Evolutionary conservation across 2,329 filamentous ascomycete species (phyloP), one percentile per base, ranked within the genome.

Genomic region (Elsinoe ampelina): DNA sequence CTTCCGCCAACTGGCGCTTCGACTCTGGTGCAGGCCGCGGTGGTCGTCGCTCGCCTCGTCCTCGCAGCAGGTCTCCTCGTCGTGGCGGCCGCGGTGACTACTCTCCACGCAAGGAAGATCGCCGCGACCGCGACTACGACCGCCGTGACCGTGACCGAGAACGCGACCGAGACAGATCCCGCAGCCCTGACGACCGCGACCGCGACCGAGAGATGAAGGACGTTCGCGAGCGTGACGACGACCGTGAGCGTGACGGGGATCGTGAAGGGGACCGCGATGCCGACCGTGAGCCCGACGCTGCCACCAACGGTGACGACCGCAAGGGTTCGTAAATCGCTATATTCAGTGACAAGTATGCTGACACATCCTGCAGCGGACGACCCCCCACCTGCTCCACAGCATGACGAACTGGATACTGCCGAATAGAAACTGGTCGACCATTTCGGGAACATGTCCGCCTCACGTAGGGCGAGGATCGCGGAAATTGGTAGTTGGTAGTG

Each of bases 1-100:
- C 93, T 51, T 97, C 93, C 63, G 93, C 93, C 55, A 97, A 91
- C 30, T 98, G 93, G 93, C 88, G 93, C 61, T 98, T 98, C 71
- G 93, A 96, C 73, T 90, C 89, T 64, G 92, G 91, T 60, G 84
- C 87, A 67, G 87, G 89, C 67, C 86, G 85, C 64, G 67, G 69
- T 59, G 78, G 76, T 62, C 79, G 73, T 62, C 70, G 78, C 58
- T 80, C 77, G 63, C 81, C 82, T 55, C 82, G 83, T 64, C 80
- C 82, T 61, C 79, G 78, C 62, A 89, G 93, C 61, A 86, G 87
- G 54, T 84, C 86, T 63, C 85, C 88, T 64, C 83, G 86, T 59
- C 87, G 90, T 61, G 42, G 48, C 17, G 42, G 51, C 11, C 83
- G 86, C 62, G 86, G 58, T 22, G 86, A 89, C 59, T 87, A 88